Percentiles rank a stretch among this genome's conserved stretches.
Conservation (phyloP, 345 rosid species). For the Salix purpurea region DNA sequence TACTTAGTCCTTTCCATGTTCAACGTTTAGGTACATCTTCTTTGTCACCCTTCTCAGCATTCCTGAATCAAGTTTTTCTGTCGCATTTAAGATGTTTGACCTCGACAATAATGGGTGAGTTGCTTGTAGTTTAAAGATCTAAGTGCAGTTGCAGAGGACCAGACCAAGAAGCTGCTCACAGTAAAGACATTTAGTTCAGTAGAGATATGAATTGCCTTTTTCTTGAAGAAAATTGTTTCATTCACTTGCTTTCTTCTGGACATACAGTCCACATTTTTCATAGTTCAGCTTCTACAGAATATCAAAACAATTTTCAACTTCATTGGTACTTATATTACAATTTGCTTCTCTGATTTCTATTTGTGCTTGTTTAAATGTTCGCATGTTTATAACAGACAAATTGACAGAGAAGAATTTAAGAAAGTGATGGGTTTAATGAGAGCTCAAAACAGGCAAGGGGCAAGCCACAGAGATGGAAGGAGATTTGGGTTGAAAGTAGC, state of each 20-base stretch:
- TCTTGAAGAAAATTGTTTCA: background rate
- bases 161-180: too few relatives aligned
- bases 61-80: constrained; percentile 30
- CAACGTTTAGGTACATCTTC: constrained; percentile 22
- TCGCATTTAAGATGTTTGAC: constrained; percentile 30
- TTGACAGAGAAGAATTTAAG: constrained; percentile 25
- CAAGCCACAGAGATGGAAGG: constrained; percentile 19
- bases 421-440: constrained; percentile 29
- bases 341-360: background rate
- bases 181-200: too few relatives aligned
- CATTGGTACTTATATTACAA: background rate
- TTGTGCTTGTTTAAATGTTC: background rate
- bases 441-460: constrained; percentile 26
- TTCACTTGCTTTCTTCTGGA: background rate
- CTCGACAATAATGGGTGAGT: constrained; percentile 25
- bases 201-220: too few relatives aligned
- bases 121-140: background rate
- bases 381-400: constrained; percentile 7
- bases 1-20: background rate
- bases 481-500: constrained; percentile 8
- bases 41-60: constrained; percentile 28
- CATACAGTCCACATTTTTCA: background rate
- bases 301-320: background rate
- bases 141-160: too few relatives aligned
- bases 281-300: background rate